Conservation (phyloP, 495 filamentous ascomycete species). For the Pseudevernia furfuracea region DNA sequence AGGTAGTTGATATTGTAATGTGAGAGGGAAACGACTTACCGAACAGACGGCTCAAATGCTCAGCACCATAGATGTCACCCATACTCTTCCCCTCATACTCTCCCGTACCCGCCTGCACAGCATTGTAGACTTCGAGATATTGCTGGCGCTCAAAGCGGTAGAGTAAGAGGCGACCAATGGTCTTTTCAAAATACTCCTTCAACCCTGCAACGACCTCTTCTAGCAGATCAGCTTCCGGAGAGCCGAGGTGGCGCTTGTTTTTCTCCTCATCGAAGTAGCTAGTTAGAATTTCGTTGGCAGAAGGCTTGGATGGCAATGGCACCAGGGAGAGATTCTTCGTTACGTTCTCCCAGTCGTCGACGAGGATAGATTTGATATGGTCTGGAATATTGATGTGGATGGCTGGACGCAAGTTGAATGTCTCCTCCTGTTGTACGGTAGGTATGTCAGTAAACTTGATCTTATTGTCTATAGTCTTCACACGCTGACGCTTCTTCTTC, state of each 20-base stretch:
- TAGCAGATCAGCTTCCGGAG: slow-evolving; percentile 71
- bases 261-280: slow-evolving; percentile 67
- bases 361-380: slow-evolving; percentile 76
- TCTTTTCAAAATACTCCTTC: slow-evolving; percentile 84
- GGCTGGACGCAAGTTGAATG: slow-evolving; percentile 67
- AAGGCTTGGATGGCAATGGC: slow-evolving; percentile 64
- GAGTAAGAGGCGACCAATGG: slow-evolving; percentile 76
- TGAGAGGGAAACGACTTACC: slow-evolving; percentile 47
- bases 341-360: slow-evolving; percentile 98
- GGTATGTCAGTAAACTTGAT: slow-evolving; percentile 10
- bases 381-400: slow-evolving; percentile 77
- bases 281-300: slow-evolving; percentile 68
- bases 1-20: background rate
- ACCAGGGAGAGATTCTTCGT: slow-evolving; percentile 90
- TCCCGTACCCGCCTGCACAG: slow-evolving; percentile 45
- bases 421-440: slow-evolving; percentile 60
- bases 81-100: slow-evolving; percentile 57
- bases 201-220: slow-evolving; percentile 80
- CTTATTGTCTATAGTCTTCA: background rate
- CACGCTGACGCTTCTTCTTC: slow-evolving; percentile 1
- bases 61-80: slow-evolving; percentile 81
- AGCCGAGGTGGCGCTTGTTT: slow-evolving; percentile 53
- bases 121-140: slow-evolving; percentile 62
- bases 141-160: slow-evolving; percentile 89
- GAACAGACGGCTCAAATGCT: slow-evolving; percentile 81